Evolutionary conservation across 768 basidiomycete genomes (phyloP), one percentile per base, ranked within the genome.

Genomic region (Fomitopsis serialis): DNA sequence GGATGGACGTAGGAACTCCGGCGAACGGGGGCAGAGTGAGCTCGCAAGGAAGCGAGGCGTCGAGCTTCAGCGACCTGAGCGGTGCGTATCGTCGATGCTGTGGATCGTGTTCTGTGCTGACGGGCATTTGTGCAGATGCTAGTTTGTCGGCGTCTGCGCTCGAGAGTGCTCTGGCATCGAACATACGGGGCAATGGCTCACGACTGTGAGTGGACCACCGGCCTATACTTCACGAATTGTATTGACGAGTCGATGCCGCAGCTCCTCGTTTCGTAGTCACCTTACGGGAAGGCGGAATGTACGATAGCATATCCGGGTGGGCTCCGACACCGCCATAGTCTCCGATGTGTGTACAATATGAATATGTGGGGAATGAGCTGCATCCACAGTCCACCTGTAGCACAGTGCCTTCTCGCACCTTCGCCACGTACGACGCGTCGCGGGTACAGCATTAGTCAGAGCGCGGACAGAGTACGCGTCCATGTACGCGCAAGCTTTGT

Each of bases 51-150:
- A 91, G 89, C 22, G 81, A 84, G 42, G 80, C 89, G 0, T 91
- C 89, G 7, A 83, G 91, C 66, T 91, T 92, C 61, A 92, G 90
- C 62, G 91, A 93, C 63, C 63, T 92, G 42, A 93, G 91, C 61
- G 90, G 91, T 90, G 61, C 62, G 80, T 69, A 15, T 36, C 29
- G 10, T 7, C 23, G 3, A 29, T 25, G 32, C 17, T 46, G 10
- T 15, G 23, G 7, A 32, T 27, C 21, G 17, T 27, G 3, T 29
- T 12, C 19, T 36, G 22, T 24, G 13, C 22, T 35, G 11, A 9
- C 9, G 25, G 17, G 27, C 24, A 13, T 13, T 27, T 8, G 19
- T 35, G 0, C 57, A 88, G 87, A 89, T 59, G 78, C 81, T 11
- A 89, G 87, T 64, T 66, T 92, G 36, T 90, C 89, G 17, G 81